A percentile compares a stretch with the other conserved stretches of the same genome.
These are phyloP conservation scores for Tolypocladium tundrense DNA, from an alignment of 2,329 filamentous ascomycete genomes.

Conservation along the genomic window DNA sequence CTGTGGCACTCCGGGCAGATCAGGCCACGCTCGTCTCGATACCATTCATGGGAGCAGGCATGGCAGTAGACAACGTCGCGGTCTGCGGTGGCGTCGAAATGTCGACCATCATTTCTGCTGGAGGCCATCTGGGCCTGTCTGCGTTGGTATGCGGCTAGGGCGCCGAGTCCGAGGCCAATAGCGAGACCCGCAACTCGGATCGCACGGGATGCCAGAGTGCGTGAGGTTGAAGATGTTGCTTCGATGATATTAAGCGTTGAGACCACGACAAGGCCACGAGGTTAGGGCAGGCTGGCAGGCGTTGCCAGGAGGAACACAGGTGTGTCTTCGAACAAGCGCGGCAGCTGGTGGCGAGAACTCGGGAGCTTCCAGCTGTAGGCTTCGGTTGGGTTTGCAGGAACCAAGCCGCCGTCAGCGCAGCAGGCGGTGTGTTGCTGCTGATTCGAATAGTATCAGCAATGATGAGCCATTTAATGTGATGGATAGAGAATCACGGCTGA, in stretches of 20 bases:
- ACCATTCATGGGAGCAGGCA: slow-evolving; percentile 72
- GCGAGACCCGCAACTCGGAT: slow-evolving; percentile 44
- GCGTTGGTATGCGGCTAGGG: slow-evolving; percentile 43
- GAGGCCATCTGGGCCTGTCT: slow-evolving; percentile 33
- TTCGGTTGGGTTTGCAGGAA: neutral
- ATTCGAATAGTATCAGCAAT: neutral
- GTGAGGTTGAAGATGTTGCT: neutral
- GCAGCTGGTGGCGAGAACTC: neutral
- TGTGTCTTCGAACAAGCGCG: neutral
- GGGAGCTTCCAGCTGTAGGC: neutral
- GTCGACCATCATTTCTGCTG: slow-evolving; percentile 14
- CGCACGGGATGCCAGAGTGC: slow-evolving; percentile 46
- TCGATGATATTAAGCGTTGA: neutral
- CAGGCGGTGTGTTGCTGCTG: neutral
- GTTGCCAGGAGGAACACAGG: neutral
- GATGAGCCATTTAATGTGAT: neutral
- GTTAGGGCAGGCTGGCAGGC: neutral
- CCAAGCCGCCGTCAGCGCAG: neutral
- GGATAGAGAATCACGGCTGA: neutral
- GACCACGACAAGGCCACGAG: too few species aligned
- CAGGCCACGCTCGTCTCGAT: slow-evolving; percentile 55
- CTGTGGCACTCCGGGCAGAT: slow-evolving; percentile 67
- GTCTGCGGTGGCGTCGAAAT: slow-evolving; percentile 38
- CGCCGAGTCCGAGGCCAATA: slow-evolving; percentile 48
- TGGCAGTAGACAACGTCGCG: slow-evolving; percentile 82